Base-by-base conservation (phyloP, 139 green algal genomes). In the Chlamydomonas sphaeroides region DNA sequence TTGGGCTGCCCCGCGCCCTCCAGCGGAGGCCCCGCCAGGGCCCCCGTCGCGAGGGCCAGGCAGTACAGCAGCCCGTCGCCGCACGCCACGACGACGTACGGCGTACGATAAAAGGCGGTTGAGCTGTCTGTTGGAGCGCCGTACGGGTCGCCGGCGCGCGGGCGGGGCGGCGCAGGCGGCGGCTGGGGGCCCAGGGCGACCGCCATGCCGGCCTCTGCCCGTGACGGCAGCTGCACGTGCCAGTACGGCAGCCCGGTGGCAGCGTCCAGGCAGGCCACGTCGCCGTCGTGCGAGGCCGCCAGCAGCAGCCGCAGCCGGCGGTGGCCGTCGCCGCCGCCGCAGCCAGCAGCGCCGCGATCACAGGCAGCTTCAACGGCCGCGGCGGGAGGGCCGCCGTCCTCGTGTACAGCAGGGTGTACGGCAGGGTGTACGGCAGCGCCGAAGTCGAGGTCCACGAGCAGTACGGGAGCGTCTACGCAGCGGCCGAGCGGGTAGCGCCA, bases 381-480 rank as follows among this genome's bases (percentile, higher is more conserved):
- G n/a, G n/a, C n/a, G n/a, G n/a, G n/a, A n/a, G n/a, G n/a, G n/a
- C n/a, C n/a, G n/a, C n/a, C n/a, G n/a, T n/a, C n/a, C n/a, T n/a
- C n/a, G n/a, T n/a, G n/a, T n/a, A n/a, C n/a, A n/a, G n/a, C n/a
- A n/a, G n/a, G n/a, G n/a, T n/a, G n/a, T n/a, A n/a, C n/a, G n/a
- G n/a, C n/a, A n/a, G n/a, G n/a, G n/a, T n/a, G n/a, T n/a, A n/a
- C n/a, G n/a, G n/a, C n/a, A n/a, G n/a, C n/a, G n/a, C n/a, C n/a
- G n/a, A n/a, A n/a, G n/a, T n/a, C n/a, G n/a, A n/a, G n/a, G n/a
- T n/a, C n/a, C n/a, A n/a, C n/a, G n/a, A n/a, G n/a, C 35, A 88
- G 56, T 28, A 84, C 77, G 18, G 83, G 83, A 3, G 83, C 83
- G 39, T 88, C 83, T 20, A 88, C 65, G 38, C 83, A 88, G 7